Conservation (phyloP, 768 basidiomycete species). For the Trametes coccinea region DNA sequence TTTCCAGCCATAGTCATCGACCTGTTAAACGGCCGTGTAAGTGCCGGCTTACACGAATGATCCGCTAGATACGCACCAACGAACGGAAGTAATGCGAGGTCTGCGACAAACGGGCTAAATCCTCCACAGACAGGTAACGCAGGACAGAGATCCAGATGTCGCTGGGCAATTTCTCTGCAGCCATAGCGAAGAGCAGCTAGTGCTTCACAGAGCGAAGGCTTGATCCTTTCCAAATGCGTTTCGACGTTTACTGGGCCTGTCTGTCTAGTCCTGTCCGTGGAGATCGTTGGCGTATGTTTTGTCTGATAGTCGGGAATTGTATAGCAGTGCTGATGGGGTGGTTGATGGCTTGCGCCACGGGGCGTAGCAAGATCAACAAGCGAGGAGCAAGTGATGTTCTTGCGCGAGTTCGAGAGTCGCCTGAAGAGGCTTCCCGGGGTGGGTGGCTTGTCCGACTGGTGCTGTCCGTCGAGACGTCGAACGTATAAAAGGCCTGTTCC, state of each 20-base stretch:
- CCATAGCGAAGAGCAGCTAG: conserved; percentile 3
- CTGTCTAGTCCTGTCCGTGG: no score
- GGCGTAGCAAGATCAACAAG: no score
- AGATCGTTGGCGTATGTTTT: no score
- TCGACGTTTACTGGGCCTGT: not conserved
- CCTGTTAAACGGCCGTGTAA: conserved; percentile 37
- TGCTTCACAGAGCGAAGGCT: not conserved
- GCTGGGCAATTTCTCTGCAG: conserved; percentile 41
- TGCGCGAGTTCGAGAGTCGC: no score
- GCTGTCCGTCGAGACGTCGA: not conserved
- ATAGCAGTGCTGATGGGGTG: no score
- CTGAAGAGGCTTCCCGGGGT: no score
- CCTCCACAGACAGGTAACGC: conserved; percentile 43
- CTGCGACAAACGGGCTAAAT: conserved; percentile 42
- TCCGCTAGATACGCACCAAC: conserved; percentile 41
- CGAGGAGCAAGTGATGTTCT: no score
- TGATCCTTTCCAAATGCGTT: not conserved
- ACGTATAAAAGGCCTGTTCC: no score
- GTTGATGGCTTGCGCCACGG: no score
- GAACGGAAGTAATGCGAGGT: conserved; percentile 38
- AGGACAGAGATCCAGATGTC: conserved; percentile 61
- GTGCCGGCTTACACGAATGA: conserved; percentile 1
- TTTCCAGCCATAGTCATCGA: conserved; percentile 63
- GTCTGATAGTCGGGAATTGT: no score
- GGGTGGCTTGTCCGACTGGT: no score